Evolutionary conservation across 1,139 yeast genomes (phyloP), one percentile per base, ranked within the genome.

Genomic region (Magnusiomyces fungicola): DNA sequence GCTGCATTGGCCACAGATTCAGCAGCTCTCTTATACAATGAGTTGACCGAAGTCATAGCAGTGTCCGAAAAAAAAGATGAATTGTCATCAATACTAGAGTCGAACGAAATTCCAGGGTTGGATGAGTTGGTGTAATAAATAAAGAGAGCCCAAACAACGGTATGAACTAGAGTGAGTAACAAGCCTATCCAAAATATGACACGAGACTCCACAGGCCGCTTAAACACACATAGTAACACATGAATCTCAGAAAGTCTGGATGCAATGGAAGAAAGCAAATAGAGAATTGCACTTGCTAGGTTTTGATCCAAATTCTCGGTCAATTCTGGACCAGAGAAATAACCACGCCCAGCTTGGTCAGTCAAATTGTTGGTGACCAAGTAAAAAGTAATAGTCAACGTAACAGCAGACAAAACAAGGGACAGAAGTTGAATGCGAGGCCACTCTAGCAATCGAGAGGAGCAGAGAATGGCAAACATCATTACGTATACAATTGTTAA

Each of bases 101-200:
- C 30, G 10, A 7, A 27, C 7, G 10, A 7, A 27, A 27, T 27
- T n/a, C n/a, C n/a, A n/a, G 23, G 39, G 21, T 22, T 34, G 23
- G 23, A 16, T 3, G 39, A 7, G 18, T 16, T 30, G 27, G 27
- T 42, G 25, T 32, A 50, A 12, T 22, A 41, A 14, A 41, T 41
- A 6, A 50, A 47, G 2, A 47, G 19, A 9, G 43, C 49, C 47
- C 47, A 45, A 9, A 50, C 46, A 21, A 37, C 36, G 3, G 47
- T 23, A 5, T 40, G 44, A 19, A 42, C 34, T 21, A 50, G 14
- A 9, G 45, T 33, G 14, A 47, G 38, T 4, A 43, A 21, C 10
- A 43, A 27, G n/a, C 53, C 50, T 21, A 50, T 33, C 50, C 53
- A 47, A 21, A 47, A 41, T 10, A 47, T 43, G 16, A 50, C 49